Conservation (phyloP, 2,329 filamentous ascomycete species). For the Sclerotiophoma versabilis region DNA sequence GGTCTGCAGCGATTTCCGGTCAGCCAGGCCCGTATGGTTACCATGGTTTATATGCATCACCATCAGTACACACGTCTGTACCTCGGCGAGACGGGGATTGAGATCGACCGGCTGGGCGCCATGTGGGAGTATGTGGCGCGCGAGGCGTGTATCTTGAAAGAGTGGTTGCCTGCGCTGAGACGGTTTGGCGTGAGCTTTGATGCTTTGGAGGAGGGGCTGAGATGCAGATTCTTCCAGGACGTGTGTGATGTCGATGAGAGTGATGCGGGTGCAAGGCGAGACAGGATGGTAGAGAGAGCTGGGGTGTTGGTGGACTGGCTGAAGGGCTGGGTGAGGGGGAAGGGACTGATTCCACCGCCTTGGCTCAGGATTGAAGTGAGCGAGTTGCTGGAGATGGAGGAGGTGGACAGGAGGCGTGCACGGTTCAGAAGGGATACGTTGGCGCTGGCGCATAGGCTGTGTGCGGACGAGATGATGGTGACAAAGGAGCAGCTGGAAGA, state of each 20-base stretch:
- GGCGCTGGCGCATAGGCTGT: background rate
- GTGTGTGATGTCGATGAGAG: background rate
- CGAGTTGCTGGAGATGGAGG: background rate
- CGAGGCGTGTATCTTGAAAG: background rate
- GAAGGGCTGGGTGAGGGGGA: background rate
- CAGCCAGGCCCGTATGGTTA: background rate
- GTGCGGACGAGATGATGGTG: background rate
- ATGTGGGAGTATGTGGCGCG: background rate
- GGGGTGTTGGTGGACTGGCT: background rate
- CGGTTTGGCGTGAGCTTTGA: background rate
- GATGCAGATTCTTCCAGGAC: background rate
- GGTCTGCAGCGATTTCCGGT: background rate
- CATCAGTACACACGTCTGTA: no score
- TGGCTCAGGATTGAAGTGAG: no score
- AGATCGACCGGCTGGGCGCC: background rate
- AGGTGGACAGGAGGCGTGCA: background rate
- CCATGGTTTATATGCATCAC: background rate
- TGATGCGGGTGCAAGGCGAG: background rate
- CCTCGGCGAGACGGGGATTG: background rate
- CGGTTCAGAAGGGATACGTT: background rate
- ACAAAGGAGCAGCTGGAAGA: background rate
- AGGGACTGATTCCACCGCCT: background rate
- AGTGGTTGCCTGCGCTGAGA: background rate
- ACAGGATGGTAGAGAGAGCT: background rate
- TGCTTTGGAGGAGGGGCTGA: background rate